These are phyloP conservation scores for Globisporangium nagaii DNA, from an alignment of 352 stramenopile genomes.

Conservation along the genomic window DNA sequence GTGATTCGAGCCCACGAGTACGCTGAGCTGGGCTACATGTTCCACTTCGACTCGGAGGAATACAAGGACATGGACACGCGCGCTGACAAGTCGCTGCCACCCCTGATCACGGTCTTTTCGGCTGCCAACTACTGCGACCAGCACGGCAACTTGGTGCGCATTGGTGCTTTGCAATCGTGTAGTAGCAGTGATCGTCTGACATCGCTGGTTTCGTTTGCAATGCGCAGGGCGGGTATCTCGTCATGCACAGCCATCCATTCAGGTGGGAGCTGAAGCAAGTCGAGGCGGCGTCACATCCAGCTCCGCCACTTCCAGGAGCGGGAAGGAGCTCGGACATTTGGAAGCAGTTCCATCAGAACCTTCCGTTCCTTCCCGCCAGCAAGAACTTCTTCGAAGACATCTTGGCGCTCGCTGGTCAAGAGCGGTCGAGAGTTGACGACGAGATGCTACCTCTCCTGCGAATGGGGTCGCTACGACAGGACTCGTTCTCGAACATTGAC, in stretches of 20 bases:
- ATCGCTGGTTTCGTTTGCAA: background rate
- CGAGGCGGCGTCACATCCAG: constrained; percentile 37
- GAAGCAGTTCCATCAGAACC: constrained; percentile 62
- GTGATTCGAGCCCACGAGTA: constrained; percentile 83
- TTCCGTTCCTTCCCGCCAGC: constrained; percentile 75
- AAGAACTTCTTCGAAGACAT: constrained; percentile 82
- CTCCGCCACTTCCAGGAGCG: constrained; percentile 36
- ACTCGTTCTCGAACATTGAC: constrained; percentile 2
- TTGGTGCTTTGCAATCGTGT: background rate
- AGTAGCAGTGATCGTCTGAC: background rate
- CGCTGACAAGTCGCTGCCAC: constrained; percentile 38
- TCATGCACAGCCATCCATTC: constrained; percentile 40
- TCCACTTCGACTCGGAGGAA: constrained; percentile 47
- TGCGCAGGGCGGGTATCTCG: constrained; percentile 47
- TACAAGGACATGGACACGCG: constrained; percentile 43
- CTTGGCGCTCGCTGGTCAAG: constrained; percentile 28
- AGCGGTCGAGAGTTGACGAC: background rate
- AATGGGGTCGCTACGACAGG: constrained; percentile 3
- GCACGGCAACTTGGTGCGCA: constrained; percentile 56
- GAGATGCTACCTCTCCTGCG: background rate
- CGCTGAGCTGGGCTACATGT: constrained; percentile 60
- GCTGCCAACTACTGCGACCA: constrained; percentile 95
- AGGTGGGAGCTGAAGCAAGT: constrained; percentile 53
- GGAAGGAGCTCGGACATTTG: constrained; percentile 64
- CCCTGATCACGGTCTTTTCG: constrained; percentile 93